Evolutionary conservation across 225 moss, liverwort and hornwort genomes (phyloP).

Genomic region (Straminergon stramineum): DNA sequence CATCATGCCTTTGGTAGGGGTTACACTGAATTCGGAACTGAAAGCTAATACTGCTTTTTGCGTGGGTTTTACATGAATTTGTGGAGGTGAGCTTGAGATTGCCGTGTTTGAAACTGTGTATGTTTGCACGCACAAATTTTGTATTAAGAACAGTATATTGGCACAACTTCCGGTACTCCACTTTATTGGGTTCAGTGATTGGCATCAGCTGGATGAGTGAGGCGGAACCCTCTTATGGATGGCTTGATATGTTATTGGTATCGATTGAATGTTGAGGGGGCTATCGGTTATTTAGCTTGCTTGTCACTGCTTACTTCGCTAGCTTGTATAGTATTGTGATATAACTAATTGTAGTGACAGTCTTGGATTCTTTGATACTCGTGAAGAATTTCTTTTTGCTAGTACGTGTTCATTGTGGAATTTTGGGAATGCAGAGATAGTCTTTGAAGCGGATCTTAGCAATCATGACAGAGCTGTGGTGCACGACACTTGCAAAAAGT

Average conservation of each 20-base stretch:
- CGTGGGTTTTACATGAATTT: not conserved
- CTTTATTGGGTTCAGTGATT: not conserved
- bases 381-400: not conserved
- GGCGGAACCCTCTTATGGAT: not conserved
- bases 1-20: not conserved
- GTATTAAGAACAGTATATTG: not conserved
- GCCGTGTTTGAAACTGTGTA: not conserved
- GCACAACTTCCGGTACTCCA: not conserved
- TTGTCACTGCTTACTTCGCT: not conserved
- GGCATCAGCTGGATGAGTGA: constrained; percentile 1
- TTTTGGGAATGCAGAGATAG: constrained; percentile 53
- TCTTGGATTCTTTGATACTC: not conserved
- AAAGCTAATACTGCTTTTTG: not conserved
- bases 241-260: not conserved
- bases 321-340: not conserved
- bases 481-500: constrained; percentile 84
- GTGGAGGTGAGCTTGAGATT: constrained; percentile 6
- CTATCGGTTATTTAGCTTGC: not conserved
- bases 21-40: not conserved
- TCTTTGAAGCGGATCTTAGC: constrained; percentile 85
- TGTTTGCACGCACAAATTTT: not conserved
- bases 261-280: not conserved
- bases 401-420: constrained; percentile 2
- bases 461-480: constrained; percentile 99
- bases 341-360: not conserved